Evolutionary conservation across 108 stramenopile species (phyloP).

Genomic region (Cyclotella baltica): DNA sequence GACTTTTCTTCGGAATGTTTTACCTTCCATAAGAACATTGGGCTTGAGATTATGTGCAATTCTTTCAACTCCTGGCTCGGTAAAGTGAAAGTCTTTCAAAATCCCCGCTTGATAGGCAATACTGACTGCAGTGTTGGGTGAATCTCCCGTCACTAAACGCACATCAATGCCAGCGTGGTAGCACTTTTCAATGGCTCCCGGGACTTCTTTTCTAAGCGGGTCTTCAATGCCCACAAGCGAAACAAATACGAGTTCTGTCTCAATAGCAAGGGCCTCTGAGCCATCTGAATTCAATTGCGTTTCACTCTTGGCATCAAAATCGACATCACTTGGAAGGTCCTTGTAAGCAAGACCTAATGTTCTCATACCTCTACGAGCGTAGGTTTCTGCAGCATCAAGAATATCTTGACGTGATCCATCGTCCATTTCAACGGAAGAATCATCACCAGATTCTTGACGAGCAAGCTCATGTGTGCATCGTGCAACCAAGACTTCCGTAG

Average conservation of each 20-base stretch:
- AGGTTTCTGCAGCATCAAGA: slow-evolving; percentile 56
- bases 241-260: slow-evolving; percentile 76
- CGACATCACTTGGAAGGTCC: slow-evolving; percentile 70
- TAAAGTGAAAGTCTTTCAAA: slow-evolving; percentile 77
- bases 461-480: slow-evolving; percentile 56
- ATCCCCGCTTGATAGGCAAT: slow-evolving; percentile 93
- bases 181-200: slow-evolving; percentile 87
- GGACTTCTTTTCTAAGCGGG: slow-evolving; percentile 94
- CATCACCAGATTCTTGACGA: slow-evolving; percentile 2
- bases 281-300: slow-evolving; percentile 78
- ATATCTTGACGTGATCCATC: slow-evolving; percentile 47
- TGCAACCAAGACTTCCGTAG: slow-evolving; percentile 77
- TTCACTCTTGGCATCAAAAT: slow-evolving; percentile 64
- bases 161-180: slow-evolving; percentile 94
- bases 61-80: slow-evolving; percentile 56
- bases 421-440: slow-evolving; percentile 41
- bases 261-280: slow-evolving; percentile 63
- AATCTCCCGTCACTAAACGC: slow-evolving; percentile 98
- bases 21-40: slow-evolving; percentile 87
- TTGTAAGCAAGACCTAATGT: slow-evolving; percentile 83
- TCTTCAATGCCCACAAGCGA: slow-evolving; percentile 97
- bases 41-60: slow-evolving; percentile 77
- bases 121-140: slow-evolving; percentile 93
- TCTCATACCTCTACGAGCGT: slow-evolving; percentile 85
- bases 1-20: slow-evolving; percentile 69